Conservation (phyloP, 345 rosid genomes). For the Eucalyptus erythrocorys region DNA sequence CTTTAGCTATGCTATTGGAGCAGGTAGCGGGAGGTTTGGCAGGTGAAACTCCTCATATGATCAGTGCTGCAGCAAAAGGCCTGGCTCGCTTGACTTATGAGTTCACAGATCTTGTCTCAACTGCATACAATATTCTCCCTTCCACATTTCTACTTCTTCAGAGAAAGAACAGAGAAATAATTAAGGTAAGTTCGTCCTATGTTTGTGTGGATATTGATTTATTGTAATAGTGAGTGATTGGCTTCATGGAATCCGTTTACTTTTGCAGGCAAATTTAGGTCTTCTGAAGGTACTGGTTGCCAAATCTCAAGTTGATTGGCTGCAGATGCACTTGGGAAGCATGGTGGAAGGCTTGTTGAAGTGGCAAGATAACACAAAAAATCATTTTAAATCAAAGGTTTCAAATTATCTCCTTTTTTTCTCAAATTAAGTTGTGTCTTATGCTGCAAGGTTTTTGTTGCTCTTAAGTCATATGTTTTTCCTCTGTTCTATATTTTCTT, state of each 20-base stretch:
- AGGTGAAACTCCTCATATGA: conserved; percentile 90
- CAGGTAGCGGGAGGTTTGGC: conserved; percentile 96
- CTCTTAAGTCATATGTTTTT: background rate
- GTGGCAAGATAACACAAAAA: conserved; percentile 81
- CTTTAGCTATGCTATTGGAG: background rate
- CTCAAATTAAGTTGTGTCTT: background rate
- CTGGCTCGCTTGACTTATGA: conserved; percentile 91
- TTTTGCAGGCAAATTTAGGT: conserved; percentile 88
- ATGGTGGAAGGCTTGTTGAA: conserved; percentile 79
- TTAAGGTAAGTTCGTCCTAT: conserved; percentile 37
- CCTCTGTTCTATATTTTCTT: background rate
- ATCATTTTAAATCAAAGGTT: conserved; percentile 90
- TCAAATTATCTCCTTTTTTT: background rate
- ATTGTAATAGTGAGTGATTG: background rate
- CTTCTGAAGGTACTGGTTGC: conserved; percentile 84
- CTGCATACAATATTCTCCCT: conserved; percentile 75
- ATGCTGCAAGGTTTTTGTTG: background rate
- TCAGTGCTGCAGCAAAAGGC: conserved; percentile 96
- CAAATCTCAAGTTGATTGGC: conserved; percentile 74
- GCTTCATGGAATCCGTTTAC: background rate
- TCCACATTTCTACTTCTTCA: conserved; percentile 77
- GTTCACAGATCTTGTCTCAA: conserved; percentile 80
- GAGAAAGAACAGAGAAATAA: conserved; percentile 81
- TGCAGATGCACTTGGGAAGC: conserved; percentile 59
- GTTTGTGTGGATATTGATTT: background rate